Evolutionary conservation across 352 stramenopile species (phyloP).

Genomic region (Pythium guiyangense): DNA sequence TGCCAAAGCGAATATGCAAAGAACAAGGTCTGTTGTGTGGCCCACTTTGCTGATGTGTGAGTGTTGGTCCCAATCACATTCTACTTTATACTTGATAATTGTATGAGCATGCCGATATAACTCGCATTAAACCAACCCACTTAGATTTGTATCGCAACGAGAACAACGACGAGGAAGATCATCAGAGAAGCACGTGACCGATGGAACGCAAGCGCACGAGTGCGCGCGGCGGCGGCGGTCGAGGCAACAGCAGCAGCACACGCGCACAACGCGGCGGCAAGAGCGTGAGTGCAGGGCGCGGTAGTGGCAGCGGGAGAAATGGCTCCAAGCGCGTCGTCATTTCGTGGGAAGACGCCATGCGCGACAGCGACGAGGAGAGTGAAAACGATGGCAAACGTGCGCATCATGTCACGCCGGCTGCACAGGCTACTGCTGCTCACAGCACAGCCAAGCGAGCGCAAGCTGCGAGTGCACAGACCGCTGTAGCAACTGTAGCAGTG

Average conservation of each 20-base stretch:
- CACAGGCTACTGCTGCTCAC: background rate
- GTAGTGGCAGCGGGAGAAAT: background rate
- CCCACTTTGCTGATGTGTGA: background rate
- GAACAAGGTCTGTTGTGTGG: no score
- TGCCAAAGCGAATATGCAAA: no score
- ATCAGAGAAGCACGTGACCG: background rate
- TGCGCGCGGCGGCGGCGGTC: background rate
- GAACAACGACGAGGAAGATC: background rate
- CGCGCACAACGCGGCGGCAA: background rate
- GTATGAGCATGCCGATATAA: no score
- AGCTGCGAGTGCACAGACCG: no score
- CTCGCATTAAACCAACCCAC: background rate
- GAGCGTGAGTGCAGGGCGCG: background rate
- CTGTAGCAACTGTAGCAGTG: background rate
- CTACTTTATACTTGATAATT: background rate
- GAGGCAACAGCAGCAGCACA: background rate
- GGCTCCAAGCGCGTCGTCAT: slow-evolving; percentile 22
- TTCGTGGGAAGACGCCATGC: slow-evolving; percentile 28
- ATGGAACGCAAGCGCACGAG: slow-evolving; percentile 2
- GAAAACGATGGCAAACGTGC: background rate
- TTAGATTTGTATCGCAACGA: background rate
- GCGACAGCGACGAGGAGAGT: slow-evolving; percentile 4
- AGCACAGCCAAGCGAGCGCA: background rate
- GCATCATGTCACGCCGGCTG: background rate
- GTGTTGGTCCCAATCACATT: background rate